These are phyloP conservation scores for Talinum fruticosum DNA, from an alignment of 148 eudicot genomes.

Conservation along the genomic window DNA sequence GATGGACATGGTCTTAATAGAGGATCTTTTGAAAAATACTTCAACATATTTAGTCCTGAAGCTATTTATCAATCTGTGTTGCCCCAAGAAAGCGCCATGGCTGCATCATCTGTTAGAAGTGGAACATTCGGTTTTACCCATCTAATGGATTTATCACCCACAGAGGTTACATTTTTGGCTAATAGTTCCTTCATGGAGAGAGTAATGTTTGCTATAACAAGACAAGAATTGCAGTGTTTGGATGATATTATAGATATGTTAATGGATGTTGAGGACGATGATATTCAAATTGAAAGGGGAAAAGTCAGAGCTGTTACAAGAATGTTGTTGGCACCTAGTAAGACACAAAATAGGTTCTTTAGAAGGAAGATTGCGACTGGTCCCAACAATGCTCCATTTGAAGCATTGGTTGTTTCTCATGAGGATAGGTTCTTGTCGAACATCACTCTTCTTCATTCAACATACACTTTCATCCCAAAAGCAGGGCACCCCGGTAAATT, in stretches of 20 bases:
- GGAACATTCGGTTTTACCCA: slow-evolving; percentile 80
- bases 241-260: slow-evolving; percentile 53
- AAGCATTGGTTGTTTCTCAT: slow-evolving; percentile 70
- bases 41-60: slow-evolving; percentile 72
- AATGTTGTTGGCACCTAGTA: slow-evolving; percentile 80
- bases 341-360: slow-evolving; percentile 42
- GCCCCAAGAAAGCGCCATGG: slow-evolving; percentile 29
- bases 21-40: slow-evolving; percentile 56
- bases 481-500: slow-evolving; percentile 93
- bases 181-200: slow-evolving; percentile 74
- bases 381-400: slow-evolving; percentile 63
- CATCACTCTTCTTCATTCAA: slow-evolving; percentile 67
- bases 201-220: slow-evolving; percentile 62
- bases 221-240: slow-evolving; percentile 46
- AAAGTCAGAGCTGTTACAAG: slow-evolving; percentile 86
- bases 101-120: slow-evolving; percentile 35
- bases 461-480: slow-evolving; percentile 74
- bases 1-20: slow-evolving; percentile 46
- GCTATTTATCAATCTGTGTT: slow-evolving; percentile 51
- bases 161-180: slow-evolving; percentile 70
- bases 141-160: slow-evolving; percentile 76
- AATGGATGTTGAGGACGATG: slow-evolving; percentile 53
- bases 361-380: slow-evolving; percentile 62
- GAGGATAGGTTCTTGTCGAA: slow-evolving; percentile 81
- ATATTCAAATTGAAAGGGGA: slow-evolving; percentile 50